phyloP scores from a whole-genome alignment of 2,329 filamentous ascomycete species.

The Neopestalotiopsis rosae region DNA sequence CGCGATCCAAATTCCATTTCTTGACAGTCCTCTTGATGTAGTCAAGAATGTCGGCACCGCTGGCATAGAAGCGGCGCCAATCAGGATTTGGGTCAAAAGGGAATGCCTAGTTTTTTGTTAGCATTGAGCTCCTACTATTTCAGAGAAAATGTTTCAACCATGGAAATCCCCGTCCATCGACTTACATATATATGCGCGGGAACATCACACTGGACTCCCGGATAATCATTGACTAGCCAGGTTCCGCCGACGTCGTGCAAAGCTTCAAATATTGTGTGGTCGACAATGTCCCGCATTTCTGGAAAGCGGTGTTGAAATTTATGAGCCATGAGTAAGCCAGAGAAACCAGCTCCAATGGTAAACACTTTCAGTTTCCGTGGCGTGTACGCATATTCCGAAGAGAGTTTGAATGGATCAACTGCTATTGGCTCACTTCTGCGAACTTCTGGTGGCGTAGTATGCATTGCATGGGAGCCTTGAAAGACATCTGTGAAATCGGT shows the following conservation, averaged over 20 bases:
- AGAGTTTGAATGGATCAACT: constrained; percentile 34
- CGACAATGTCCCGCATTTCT: constrained; percentile 30
- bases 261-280: constrained; percentile 38
- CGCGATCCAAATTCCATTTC: constrained; percentile 44
- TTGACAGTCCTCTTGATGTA: constrained; percentile 59
- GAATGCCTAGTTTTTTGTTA: constrained; percentile 40
- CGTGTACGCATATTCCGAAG: constrained; percentile 33
- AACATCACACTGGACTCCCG: constrained; percentile 34
- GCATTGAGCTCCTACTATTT: neutral
- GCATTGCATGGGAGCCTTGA: neutral
- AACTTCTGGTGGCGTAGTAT: neutral
- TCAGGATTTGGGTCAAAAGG: constrained; percentile 62
- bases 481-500: neutral
- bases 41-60: constrained; percentile 58
- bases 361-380: constrained; percentile 38
- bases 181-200: constrained; percentile 30
- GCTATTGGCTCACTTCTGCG: neutral
- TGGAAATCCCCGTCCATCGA: neutral
- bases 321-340: constrained; percentile 39
- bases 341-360: constrained; percentile 40
- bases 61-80: constrained; percentile 63
- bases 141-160: neutral
- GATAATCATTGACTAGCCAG: constrained; percentile 39
- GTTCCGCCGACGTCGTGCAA: constrained; percentile 38
- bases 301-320: constrained; percentile 41